Evolutionary conservation across 176 grass and related monocot genomes (phyloP).

Genomic region (Triticum dicoccoides): DNA sequence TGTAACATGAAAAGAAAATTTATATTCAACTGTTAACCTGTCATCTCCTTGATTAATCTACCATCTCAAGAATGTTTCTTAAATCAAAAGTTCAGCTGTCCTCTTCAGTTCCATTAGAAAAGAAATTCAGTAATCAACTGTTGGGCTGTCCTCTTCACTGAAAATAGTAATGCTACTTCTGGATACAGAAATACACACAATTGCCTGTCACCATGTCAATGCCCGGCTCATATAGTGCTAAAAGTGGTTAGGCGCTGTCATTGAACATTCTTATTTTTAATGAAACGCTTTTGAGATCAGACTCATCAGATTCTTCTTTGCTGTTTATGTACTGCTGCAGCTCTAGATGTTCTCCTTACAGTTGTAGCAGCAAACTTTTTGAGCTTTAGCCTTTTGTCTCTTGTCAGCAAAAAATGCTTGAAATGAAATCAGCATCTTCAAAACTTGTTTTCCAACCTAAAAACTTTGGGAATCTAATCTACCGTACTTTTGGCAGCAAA

Average conservation of each 20-base stretch:
- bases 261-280: background rate
- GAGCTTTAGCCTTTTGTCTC: background rate
- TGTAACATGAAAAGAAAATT: background rate
- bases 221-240: slow-evolving; percentile 17
- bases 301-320: background rate
- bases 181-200: background rate
- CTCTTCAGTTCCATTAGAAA: slow-evolving; percentile 17
- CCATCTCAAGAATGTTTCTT: background rate
- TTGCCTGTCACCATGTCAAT: background rate
- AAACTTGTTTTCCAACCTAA: slow-evolving; percentile 3
- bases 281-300: slow-evolving; percentile 5
- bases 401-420: background rate
- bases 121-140: slow-evolving; percentile 26
- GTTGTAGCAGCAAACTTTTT: background rate
- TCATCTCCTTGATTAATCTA: background rate
- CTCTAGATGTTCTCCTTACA: background rate
- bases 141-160: slow-evolving; percentile 25
- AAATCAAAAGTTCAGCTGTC: slow-evolving; percentile 20
- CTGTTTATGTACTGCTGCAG: background rate
- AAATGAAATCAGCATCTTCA: background rate
- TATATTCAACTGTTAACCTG: slow-evolving; percentile 15
- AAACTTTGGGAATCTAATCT: slow-evolving; percentile 3
- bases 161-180: slow-evolving; percentile 22
- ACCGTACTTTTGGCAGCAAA: background rate
- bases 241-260: slow-evolving; percentile 2